These are phyloP conservation scores for Furcasterigmium sp. DNA, from an alignment of 2,329 filamentous ascomycete genomes.

Conservation along the genomic window DNA sequence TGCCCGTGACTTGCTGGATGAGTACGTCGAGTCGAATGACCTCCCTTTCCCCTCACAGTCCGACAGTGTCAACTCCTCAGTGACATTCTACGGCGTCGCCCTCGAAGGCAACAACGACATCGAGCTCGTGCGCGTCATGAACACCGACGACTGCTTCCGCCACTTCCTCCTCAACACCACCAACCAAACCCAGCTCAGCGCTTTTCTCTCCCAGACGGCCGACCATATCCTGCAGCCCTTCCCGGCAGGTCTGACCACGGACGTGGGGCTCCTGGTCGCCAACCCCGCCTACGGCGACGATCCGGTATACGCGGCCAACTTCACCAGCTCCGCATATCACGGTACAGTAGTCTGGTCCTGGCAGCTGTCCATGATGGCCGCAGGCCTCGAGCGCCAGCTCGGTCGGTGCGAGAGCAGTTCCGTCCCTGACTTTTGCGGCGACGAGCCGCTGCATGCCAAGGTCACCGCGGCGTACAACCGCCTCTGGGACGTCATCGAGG, in stretches of 20 bases:
- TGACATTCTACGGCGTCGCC: constrained; percentile 51
- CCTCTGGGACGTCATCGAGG: constrained; percentile 57
- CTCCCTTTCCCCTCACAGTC: constrained; percentile 6
- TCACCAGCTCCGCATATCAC: constrained; percentile 54
- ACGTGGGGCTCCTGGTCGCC: constrained; percentile 52
- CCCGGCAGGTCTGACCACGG: constrained; percentile 51
- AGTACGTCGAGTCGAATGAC: constrained; percentile 31
- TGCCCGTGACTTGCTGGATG: constrained; percentile 39
- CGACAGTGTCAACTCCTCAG: constrained; percentile 21
- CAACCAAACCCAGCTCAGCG: constrained; percentile 48
- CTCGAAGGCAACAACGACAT: constrained; percentile 47
- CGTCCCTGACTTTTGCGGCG: constrained; percentile 43
- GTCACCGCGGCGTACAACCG: constrained; percentile 49
- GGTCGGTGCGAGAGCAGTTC: constrained; percentile 35
- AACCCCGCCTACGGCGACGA: constrained; percentile 53
- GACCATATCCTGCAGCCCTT: constrained; percentile 53
- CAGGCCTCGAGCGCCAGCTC: constrained; percentile 53
- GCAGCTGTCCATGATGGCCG: constrained; percentile 61
- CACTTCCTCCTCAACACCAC: constrained; percentile 58
- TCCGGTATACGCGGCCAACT: constrained; percentile 41
- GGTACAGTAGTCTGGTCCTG: constrained; percentile 62
- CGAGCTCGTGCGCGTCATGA: constrained; percentile 50
- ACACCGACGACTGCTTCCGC: constrained; percentile 60
- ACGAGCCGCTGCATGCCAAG: constrained; percentile 35
- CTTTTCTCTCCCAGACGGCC: constrained; percentile 51